phyloP scores from a whole-genome alignment of 345 rosid species.

The Barbarea vulgaris region DNA sequence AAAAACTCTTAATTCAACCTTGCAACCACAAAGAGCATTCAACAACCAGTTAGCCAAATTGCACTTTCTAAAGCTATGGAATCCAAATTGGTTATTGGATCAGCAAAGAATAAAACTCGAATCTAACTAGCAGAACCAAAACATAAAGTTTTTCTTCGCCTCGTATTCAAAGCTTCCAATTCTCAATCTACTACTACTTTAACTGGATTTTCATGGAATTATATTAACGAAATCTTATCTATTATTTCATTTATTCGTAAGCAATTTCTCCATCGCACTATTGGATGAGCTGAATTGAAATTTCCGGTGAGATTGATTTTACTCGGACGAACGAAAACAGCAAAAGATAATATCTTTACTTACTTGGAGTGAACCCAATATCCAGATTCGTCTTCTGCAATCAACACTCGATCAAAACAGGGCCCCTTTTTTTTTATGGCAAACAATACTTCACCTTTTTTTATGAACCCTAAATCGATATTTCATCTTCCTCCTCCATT shows the following conservation, averaged over 20 bases:
- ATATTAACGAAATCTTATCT: background rate
- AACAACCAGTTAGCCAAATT: background rate
- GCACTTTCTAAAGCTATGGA: background rate
- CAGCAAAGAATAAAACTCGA: background rate
- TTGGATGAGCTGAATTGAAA: background rate
- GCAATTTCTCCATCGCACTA: constrained; percentile 9
- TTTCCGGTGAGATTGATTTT: background rate
- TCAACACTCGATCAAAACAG: background rate
- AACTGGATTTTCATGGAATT: background rate
- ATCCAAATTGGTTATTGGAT: background rate
- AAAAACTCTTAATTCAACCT: constrained; percentile 22
- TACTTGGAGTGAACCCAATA: constrained; percentile 32
- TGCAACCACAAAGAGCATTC: constrained; percentile 23
- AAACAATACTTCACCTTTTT: background rate
- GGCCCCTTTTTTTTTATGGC: background rate
- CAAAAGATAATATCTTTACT: constrained; percentile 8
- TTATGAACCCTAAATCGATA: constrained; percentile 32
- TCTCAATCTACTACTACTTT: background rate
- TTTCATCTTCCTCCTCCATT: background rate
- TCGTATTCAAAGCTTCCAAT: background rate
- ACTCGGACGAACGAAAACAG: background rate
- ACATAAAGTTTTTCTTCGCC: background rate
- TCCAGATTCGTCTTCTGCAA: constrained; percentile 24
- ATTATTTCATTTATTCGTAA: background rate
- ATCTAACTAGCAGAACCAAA: background rate